These are phyloP conservation scores for Phytopythium boreale DNA, from an alignment of 352 stramenopile genomes.

Conservation along the genomic window DNA sequence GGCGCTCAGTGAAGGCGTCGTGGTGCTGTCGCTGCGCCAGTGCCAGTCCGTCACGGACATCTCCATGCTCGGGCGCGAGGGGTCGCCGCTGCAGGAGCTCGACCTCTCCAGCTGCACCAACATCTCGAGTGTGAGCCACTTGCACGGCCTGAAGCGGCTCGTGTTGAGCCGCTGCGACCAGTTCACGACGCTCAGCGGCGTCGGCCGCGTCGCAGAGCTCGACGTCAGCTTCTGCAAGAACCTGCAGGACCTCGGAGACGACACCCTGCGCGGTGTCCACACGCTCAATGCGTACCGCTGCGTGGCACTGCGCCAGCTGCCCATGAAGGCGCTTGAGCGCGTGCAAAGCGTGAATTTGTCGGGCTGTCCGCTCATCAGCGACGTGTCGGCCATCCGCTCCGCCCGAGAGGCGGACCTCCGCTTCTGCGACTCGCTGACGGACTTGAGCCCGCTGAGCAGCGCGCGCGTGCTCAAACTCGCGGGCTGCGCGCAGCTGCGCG, in stretches of 20 bases:
- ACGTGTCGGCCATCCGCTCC: slow-evolving; percentile 36
- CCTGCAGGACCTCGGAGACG: slow-evolving; percentile 24
- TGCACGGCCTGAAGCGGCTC: slow-evolving; percentile 38
- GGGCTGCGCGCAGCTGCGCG: slow-evolving; percentile 38
- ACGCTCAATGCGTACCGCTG: slow-evolving; percentile 55
- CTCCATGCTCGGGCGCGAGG: slow-evolving; percentile 23
- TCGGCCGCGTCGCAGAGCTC: slow-evolving; percentile 40
- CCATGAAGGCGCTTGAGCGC: slow-evolving; percentile 21
- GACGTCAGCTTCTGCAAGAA: slow-evolving; percentile 75
- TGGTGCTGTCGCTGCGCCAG: slow-evolving; percentile 46
- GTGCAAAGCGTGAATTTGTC: slow-evolving; percentile 58
- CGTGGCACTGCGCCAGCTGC: slow-evolving; percentile 13
- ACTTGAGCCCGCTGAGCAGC: slow-evolving; percentile 28
- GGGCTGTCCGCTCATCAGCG: slow-evolving; percentile 42
- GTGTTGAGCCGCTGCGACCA: slow-evolving; percentile 53
- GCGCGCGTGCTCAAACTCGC: slow-evolving; percentile 57
- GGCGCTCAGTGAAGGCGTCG: slow-evolving; percentile 23
- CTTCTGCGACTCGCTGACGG: slow-evolving; percentile 64
- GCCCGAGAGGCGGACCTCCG: slow-evolving; percentile 51
- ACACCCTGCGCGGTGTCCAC: slow-evolving; percentile 24
- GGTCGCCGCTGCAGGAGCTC: slow-evolving; percentile 33
- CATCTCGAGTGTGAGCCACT: slow-evolving; percentile 32
- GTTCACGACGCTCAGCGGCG: slow-evolving; percentile 37
- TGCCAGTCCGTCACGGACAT: slow-evolving; percentile 48
- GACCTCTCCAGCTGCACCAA: slow-evolving; percentile 53